phyloP scores from a whole-genome alignment of 202 grass and related monocot species.

The Musa balbisiana region DNA sequence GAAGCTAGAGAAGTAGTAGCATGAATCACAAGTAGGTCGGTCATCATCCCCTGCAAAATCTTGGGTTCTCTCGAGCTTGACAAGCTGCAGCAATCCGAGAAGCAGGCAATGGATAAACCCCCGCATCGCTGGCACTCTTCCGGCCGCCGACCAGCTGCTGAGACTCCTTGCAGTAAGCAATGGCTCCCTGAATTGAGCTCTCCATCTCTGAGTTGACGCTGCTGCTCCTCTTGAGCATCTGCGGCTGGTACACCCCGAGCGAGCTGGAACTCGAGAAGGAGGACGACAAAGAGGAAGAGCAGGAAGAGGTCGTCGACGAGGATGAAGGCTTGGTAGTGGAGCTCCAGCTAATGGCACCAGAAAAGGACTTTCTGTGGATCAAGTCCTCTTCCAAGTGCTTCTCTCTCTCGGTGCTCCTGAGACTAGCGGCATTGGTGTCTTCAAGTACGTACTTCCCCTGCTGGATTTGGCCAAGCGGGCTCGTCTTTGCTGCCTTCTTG shows the following conservation, averaged over 20 bases:
- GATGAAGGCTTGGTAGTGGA: conserved; percentile 23
- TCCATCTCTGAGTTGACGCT: conserved; percentile 57
- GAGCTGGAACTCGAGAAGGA: conserved; percentile 21
- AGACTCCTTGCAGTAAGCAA: conserved; percentile 84
- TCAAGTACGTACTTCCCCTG: neutral
- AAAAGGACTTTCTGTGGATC: conserved; percentile 73
- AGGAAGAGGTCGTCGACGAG: conserved; percentile 16
- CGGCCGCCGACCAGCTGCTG: conserved; percentile 37
- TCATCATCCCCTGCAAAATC: conserved; percentile 31
- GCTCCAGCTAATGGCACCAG: conserved; percentile 58
- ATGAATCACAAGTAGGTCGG: neutral
- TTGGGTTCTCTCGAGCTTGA: conserved; percentile 41
- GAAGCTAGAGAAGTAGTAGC: neutral
- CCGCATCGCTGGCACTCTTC: conserved; percentile 54
- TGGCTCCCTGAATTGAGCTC: conserved; percentile 76
- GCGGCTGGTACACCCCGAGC: neutral
- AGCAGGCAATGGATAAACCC: conserved; percentile 41
- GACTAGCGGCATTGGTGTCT: conserved; percentile 5
- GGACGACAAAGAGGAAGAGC: conserved; percentile 26
- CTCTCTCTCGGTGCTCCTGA: conserved; percentile 25
- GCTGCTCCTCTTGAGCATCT: conserved; percentile 55
- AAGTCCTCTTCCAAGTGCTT: conserved; percentile 38
- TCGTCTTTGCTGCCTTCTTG: neutral
- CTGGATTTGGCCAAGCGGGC: conserved; percentile 11
- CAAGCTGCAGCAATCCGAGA: conserved; percentile 34